Conservation (phyloP, 176 grass and related monocot genomes). For the Hsuehochloa calcarea region DNA sequence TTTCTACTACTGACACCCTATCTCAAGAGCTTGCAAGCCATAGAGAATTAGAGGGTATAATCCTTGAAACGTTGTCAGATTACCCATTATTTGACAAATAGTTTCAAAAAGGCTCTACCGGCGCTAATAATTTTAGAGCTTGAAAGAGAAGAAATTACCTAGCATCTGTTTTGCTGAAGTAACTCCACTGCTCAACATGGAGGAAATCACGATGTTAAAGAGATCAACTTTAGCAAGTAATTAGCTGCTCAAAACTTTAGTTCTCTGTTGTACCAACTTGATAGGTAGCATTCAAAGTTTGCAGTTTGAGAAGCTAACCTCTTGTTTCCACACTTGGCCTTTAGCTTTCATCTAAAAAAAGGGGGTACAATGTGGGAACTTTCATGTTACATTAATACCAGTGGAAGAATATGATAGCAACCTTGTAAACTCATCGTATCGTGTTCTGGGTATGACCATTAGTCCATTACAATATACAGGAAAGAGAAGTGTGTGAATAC, state of each 20-base stretch:
- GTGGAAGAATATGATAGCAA: background rate
- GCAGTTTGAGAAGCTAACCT: background rate
- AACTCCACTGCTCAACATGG: background rate
- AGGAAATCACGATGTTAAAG: background rate
- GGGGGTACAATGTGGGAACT: background rate
- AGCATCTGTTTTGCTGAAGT: background rate
- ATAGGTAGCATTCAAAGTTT: background rate
- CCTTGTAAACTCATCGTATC: background rate
- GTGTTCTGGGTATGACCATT: conserved; percentile 13
- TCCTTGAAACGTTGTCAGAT: conserved; percentile 2
- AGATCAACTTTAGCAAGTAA: conserved; percentile 12
- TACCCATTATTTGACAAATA: conserved; percentile 1
- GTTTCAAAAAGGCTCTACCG: background rate
- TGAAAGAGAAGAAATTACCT: background rate
- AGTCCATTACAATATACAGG: conserved; percentile 5
- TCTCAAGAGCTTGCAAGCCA: background rate
- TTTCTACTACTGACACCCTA: background rate
- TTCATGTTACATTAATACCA: background rate
- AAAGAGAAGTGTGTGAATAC: background rate
- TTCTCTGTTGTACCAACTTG: conserved; percentile 12
- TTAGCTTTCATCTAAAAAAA: background rate
- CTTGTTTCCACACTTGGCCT: conserved; percentile 12
- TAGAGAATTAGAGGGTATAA: background rate
- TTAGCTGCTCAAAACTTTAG: background rate
- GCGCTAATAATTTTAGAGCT: background rate